Conservation (phyloP, 2,329 filamentous ascomycete genomes). For the Blastomyces gilchristii region DNA sequence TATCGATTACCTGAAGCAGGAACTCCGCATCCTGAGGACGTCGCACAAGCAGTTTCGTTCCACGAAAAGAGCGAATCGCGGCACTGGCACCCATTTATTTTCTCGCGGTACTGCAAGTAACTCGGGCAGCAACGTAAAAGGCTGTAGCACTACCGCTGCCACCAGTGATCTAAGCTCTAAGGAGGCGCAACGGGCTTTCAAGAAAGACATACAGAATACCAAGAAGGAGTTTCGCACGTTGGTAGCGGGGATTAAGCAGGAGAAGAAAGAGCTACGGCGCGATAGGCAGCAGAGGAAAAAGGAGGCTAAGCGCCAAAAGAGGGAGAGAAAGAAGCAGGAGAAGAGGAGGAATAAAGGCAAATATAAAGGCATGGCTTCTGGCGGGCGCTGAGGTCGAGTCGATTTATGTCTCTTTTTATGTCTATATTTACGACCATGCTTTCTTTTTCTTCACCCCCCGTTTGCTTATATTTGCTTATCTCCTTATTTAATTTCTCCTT, state of each 20-base stretch:
- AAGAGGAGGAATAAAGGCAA: conserved; percentile 10
- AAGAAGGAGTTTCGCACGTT: conserved; percentile 30
- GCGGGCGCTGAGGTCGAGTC: not conserved
- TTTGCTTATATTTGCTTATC: not conserved
- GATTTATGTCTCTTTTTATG: not conserved
- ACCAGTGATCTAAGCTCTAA: conserved; percentile 9
- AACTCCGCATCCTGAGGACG: conserved; percentile 9
- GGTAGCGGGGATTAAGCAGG: conserved; percentile 22
- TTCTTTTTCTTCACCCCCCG: not conserved
- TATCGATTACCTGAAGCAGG: conserved; percentile 8
- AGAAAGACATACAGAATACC: conserved; percentile 29
- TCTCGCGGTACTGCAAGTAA: not conserved
- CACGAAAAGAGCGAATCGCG: not conserved
- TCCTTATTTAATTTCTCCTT: not conserved
- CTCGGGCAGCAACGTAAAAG: not conserved
- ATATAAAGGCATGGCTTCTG: not conserved
- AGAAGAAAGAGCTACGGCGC: conserved; percentile 18
- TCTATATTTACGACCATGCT: not conserved
- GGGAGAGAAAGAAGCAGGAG: conserved; percentile 7
- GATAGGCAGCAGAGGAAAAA: conserved; percentile 14
- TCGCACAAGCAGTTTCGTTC: conserved; percentile 11
- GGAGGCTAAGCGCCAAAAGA: conserved; percentile 12
- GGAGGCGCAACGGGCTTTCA: conserved; percentile 25
- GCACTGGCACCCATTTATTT: not conserved
- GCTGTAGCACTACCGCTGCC: not conserved